Percentiles rank a stretch among this genome's conserved stretches.
Conservation (phyloP, 768 basidiomycete species). For the Tulasnella sp. region DNA sequence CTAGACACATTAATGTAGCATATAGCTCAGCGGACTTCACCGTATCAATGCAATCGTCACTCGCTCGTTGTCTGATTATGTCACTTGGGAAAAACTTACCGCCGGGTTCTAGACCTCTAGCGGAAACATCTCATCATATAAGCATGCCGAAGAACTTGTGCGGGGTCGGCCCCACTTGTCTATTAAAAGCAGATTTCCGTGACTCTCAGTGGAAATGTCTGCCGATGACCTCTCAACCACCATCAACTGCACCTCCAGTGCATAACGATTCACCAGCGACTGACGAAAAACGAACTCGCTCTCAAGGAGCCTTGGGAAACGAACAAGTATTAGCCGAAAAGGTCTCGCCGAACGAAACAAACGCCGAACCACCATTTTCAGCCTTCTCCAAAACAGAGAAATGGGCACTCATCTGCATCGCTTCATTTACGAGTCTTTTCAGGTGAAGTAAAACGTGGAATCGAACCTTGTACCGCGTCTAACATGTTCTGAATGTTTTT, state of each 20-base stretch:
- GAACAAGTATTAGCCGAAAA: neutral
- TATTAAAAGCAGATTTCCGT: neutral
- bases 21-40: neutral
- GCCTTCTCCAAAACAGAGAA: slow-evolving; percentile 28
- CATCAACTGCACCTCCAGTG: neutral
- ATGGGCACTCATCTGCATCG: slow-evolving; percentile 26
- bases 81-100: neutral
- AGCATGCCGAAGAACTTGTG: neutral
- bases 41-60: slow-evolving; percentile 3
- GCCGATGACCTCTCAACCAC: neutral
- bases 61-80: neutral
- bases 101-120: neutral
- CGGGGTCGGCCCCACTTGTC: neutral
- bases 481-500: neutral
- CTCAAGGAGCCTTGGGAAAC: neutral
- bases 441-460: neutral
- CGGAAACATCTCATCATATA: neutral
- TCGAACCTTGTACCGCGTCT: neutral
- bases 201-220: neutral
- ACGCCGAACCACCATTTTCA: neutral
- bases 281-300: neutral
- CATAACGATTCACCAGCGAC: neutral
- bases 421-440: slow-evolving; percentile 21
- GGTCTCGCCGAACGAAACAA: neutral
- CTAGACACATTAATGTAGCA: neutral